phyloP scores from a whole-genome alignment of 2,329 filamentous ascomycete genomes.

The Trichoderma brevicompactum region DNA sequence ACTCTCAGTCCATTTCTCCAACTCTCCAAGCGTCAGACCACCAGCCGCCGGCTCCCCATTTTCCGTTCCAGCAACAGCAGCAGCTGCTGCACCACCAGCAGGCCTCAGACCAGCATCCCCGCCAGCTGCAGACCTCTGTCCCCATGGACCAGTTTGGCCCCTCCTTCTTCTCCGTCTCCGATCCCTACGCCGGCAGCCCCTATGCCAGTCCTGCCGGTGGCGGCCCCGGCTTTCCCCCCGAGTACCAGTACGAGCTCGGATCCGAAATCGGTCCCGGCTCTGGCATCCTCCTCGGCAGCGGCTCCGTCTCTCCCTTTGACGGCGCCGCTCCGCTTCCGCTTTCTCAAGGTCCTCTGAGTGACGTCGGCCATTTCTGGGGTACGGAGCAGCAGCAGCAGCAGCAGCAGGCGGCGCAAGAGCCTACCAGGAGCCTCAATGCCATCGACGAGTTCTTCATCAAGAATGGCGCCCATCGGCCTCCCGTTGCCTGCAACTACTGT shows the following conservation, averaged over 20 bases:
- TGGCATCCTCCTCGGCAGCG: not conserved
- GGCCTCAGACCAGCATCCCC: not conserved
- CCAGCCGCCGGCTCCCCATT: conserved; percentile 1
- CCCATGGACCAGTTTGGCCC: conserved; percentile 19
- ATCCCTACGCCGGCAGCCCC: conserved; percentile 7
- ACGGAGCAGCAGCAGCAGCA: not conserved
- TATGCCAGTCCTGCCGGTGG: conserved; percentile 17
- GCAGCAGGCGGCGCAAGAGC: not conserved
- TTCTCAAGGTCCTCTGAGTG: not conserved
- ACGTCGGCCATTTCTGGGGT: not conserved
- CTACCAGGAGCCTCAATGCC: not conserved
- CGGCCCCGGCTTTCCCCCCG: conserved; percentile 15
- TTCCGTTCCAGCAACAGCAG: conserved; percentile 2
- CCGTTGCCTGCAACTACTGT: conserved; percentile 51
- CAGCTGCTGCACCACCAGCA: not conserved
- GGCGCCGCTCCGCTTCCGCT: conserved; percentile 9
- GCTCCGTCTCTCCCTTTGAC: conserved; percentile 22
- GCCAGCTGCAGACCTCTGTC: conserved; percentile 10
- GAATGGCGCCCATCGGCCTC: conserved; percentile 48
- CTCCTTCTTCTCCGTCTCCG: conserved; percentile 15
- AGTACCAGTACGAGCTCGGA: conserved; percentile 16
- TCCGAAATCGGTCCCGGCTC: conserved; percentile 12
- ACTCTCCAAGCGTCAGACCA: not conserved
- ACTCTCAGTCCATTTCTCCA: not conserved
- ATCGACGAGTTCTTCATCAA: conserved; percentile 47